Percentiles rank a stretch among this genome's conserved stretches.
Conservation (phyloP, 345 rosid genomes). For the Ceriops decandra region DNA sequence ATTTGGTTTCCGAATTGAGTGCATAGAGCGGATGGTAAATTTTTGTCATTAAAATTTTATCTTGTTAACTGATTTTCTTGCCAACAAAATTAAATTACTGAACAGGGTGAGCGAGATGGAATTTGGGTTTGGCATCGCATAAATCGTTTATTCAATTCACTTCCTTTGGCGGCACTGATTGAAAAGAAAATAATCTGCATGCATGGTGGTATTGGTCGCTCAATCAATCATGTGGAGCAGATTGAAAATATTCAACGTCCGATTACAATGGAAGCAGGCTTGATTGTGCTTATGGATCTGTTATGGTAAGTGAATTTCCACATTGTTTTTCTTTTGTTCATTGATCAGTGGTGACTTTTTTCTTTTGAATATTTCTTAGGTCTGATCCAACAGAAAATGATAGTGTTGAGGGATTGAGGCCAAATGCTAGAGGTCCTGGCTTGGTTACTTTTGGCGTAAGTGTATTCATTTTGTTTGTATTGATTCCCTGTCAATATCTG, state of each 20-base stretch:
- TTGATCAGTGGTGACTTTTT: slow-evolving; percentile 20
- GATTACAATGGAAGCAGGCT: slow-evolving; percentile 93
- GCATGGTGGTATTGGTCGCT: slow-evolving; percentile 99
- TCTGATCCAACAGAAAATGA: slow-evolving; percentile 99
- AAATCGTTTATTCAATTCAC: slow-evolving; percentile 96
- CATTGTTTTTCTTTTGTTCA: slow-evolving; percentile 9
- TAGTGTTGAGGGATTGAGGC: slow-evolving; percentile 97
- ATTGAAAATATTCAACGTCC: slow-evolving; percentile 96
- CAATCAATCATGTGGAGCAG: slow-evolving; percentile 95
- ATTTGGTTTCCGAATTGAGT: slow-evolving; percentile 95
- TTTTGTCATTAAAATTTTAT: slow-evolving; percentile 13
- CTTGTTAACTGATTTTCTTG: slow-evolving; percentile 12
- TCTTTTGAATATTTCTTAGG: slow-evolving; percentile 41
- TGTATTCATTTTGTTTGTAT: slow-evolving; percentile 7
- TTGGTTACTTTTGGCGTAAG: slow-evolving; percentile 97
- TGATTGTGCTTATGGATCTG: slow-evolving; percentile 94
- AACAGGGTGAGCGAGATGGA: slow-evolving; percentile 97
- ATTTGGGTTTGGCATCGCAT: slow-evolving; percentile 98
- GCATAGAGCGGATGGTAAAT: slow-evolving; percentile 95
- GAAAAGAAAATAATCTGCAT: slow-evolving; percentile 97
- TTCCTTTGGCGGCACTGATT: slow-evolving; percentile 90
- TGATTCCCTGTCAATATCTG: neutral
- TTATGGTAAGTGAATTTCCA: slow-evolving; percentile 59
- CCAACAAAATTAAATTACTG: slow-evolving; percentile 24
- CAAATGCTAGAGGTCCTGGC: slow-evolving; percentile 99